Base-by-base conservation (phyloP, 2,329 filamentous ascomycete genomes). In the Alternaria postmessia region DNA sequence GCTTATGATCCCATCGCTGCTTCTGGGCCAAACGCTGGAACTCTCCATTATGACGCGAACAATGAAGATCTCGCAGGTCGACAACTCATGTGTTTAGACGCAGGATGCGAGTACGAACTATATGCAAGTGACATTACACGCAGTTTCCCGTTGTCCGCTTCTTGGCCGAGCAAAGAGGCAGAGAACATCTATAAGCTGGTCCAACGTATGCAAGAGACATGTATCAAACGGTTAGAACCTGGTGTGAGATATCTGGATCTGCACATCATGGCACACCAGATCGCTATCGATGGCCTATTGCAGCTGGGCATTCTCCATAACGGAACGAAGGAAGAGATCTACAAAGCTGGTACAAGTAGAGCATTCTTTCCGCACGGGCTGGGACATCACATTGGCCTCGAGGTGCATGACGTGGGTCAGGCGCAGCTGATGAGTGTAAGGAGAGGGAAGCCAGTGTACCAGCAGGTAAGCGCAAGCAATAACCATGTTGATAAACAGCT, bases 321-420 rank as follows among this genome's bases (percentile, higher is more conserved):
- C 56, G 89, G 87, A 7, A 82, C 82, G 0, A 82, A 79, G 36
- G 86, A 89, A 18, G 93, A 93, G 68, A 91, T 97, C 24, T 86
- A 96, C 62, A 85, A 88, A 67, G 88, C 87, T 43, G 86, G 93
- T 56, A 92, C 93, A n/a, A 94, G 91, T 71, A 88, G 91, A 24
- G 94, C 93, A 2, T 97, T 97, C 82, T 92, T 97, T 74, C 94
- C 94, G 1, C 94, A 97, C 76, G 94, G 94, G 0, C 82, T 97
- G 1, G 94, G 94, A 0, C 94, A 97, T 79, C 94, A 96, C 76
- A 83, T 97, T 9, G 94, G 94, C 63, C 90, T 97, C 85, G 94
- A 97, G 76, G 96, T 93, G 2, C 94, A 97, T 77, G 94, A 97
- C 67, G 75, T 79, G 6, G 74, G 75, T 8, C 75, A 78, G 41